A percentile compares a stretch with the other conserved stretches of the same genome.
These are phyloP conservation scores for Nemania sp. DNA, from an alignment of 2,329 filamentous ascomycete species.

Conservation along the genomic window DNA sequence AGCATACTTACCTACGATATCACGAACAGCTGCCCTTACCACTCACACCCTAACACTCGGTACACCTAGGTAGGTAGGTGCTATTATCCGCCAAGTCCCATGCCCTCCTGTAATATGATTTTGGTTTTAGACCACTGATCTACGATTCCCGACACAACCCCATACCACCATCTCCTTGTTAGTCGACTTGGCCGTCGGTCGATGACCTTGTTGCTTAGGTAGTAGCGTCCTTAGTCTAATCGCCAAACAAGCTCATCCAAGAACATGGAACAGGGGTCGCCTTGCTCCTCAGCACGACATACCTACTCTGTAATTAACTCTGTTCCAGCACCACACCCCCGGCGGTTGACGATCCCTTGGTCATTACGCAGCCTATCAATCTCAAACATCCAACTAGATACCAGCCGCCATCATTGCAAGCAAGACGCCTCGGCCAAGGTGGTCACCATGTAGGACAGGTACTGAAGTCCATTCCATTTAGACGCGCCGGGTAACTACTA, in stretches of 20 bases:
- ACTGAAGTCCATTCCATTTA: conserved; percentile 7
- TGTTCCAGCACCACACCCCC: conserved; percentile 50
- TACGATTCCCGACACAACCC: conserved; percentile 31
- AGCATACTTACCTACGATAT: neutral
- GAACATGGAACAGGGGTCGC: conserved; percentile 43
- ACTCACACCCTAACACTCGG: neutral
- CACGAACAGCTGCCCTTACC: neutral
- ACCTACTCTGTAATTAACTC: too few species aligned
- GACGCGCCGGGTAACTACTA: neutral
- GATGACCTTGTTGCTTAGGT: conserved; percentile 7
- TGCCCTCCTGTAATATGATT: neutral
- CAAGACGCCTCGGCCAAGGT: conserved; percentile 11
- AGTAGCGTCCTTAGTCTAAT: conserved; percentile 15
- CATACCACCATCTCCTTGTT: conserved; percentile 11
- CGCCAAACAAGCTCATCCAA: conserved; percentile 42
- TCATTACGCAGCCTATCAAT: conserved; percentile 58
- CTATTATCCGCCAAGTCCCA: neutral
- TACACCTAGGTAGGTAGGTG: conserved; percentile 1
- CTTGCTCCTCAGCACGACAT: conserved; percentile 43
- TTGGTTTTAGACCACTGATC: conserved; percentile 10
- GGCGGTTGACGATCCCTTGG: conserved; percentile 59
- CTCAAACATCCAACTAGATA: conserved; percentile 59
- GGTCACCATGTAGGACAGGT: neutral
- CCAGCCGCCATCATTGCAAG: conserved; percentile 28
- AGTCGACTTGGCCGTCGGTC: conserved; percentile 9